These are phyloP conservation scores for Nasturtium officinale DNA, from an alignment of 345 rosid species.

Conservation along the genomic window DNA sequence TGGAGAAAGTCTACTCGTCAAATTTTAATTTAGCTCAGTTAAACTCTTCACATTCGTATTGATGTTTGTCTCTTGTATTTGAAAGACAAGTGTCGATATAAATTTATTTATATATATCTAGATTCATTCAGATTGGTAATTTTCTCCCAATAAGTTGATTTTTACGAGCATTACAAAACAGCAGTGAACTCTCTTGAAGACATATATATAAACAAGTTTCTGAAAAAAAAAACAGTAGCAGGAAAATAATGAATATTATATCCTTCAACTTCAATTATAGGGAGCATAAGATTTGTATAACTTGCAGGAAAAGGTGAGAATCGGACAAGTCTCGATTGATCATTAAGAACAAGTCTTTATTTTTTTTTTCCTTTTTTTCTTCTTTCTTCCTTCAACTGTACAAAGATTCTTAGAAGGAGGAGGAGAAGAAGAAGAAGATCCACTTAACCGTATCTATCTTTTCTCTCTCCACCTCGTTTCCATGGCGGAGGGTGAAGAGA, in stretches of 20 bases:
- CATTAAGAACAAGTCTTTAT: not conserved
- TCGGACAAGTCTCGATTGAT: slow-evolving; percentile 14
- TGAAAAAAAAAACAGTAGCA: not conserved
- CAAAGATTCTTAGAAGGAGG: slow-evolving; percentile 13
- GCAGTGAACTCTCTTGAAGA: slow-evolving; percentile 1
- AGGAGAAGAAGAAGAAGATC: slow-evolving; percentile 30
- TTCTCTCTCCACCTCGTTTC: slow-evolving; percentile 27
- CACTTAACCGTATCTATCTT: slow-evolving; percentile 17
- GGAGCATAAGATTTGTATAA: slow-evolving; percentile 13
- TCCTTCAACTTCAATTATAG: not conserved
- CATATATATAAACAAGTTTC: not conserved
- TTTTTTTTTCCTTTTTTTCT: not conserved
- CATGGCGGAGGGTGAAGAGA: slow-evolving; percentile 60
- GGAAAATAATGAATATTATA: not conserved
- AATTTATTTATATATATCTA: not conserved
- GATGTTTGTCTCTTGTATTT: not conserved
- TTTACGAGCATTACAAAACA: not conserved
- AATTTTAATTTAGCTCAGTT: not conserved
- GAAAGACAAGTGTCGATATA: not conserved
- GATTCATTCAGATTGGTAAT: not conserved
- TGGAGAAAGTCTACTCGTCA: not conserved
- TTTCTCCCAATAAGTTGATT: not conserved
- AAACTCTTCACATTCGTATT: not conserved
- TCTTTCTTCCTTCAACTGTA: slow-evolving; percentile 22
- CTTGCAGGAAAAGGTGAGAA: slow-evolving; percentile 38